Percentiles rank a stretch among this genome's conserved stretches.
Evolutionary conservation across 306 rosid species (phyloP).

Genomic region (Dicorynia guianensis): DNA sequence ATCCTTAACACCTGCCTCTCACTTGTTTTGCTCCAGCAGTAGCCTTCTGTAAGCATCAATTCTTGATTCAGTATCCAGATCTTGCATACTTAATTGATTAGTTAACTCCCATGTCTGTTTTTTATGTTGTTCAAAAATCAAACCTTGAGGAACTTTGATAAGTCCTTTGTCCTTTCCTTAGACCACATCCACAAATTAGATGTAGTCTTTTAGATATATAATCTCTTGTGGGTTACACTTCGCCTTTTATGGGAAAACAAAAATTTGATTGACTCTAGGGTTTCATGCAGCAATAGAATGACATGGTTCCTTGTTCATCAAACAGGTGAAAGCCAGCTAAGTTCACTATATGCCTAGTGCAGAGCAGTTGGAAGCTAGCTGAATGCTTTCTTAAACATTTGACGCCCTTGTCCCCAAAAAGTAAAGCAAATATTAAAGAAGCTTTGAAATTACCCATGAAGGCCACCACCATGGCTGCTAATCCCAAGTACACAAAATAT

Average conservation of each 20-base stretch:
- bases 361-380: not conserved
- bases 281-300: constrained; percentile 31
- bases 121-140: not conserved
- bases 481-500: constrained; percentile 94
- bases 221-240: not conserved
- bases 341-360: not conserved
- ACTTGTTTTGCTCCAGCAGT: constrained; percentile 97
- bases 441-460: constrained; percentile 80
- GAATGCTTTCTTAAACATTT: constrained; percentile 13
- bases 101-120: not conserved
- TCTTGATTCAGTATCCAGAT: constrained; percentile 12
- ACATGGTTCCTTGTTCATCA: not conserved
- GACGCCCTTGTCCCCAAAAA: constrained; percentile 45
- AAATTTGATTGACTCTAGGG: constrained; percentile 36
- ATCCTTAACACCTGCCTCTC: constrained; percentile 87
- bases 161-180: not conserved
- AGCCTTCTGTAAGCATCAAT: constrained; percentile 72
- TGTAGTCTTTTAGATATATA: not conserved
- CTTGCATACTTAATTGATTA: not conserved
- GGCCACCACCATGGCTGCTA: constrained; percentile 80
- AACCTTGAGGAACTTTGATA: constrained; percentile 5
- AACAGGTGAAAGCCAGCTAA: constrained; percentile 24
- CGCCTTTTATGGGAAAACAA: not conserved
- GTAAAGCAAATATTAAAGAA: constrained; percentile 36
- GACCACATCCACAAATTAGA: not conserved